Conservation (phyloP, 164 flowering plant genomes). For the Vitis riparia region DNA sequence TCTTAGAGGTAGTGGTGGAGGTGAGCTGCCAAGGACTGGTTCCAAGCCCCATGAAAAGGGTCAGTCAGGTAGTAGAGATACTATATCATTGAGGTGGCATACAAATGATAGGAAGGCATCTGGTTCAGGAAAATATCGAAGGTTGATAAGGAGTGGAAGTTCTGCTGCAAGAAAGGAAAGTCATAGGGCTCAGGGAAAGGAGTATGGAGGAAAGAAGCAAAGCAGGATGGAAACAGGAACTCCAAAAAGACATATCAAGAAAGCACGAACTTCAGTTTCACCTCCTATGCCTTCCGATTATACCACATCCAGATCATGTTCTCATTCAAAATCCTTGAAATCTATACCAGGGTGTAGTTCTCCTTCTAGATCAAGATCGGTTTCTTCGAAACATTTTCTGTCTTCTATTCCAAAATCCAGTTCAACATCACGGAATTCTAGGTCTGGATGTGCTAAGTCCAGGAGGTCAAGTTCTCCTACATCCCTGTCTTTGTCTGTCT, state of each 20-base stretch:
- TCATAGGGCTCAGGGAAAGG: conserved; percentile 14
- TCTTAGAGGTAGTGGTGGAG: conserved; percentile 20
- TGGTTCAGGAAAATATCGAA: conserved; percentile 16
- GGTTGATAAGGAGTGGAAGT: conserved; percentile 7
- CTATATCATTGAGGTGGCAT: conserved; percentile 2
- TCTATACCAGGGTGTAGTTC: conserved; percentile 11
- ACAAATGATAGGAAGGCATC: conserved; percentile 14
- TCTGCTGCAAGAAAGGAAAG: conserved; percentile 11
- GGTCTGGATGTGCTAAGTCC: conserved; percentile 25
- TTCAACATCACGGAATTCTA: conserved; percentile 24
- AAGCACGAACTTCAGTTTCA: conserved; percentile 21
- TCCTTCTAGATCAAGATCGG: conserved; percentile 27
- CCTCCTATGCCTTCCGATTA: conserved; percentile 22
- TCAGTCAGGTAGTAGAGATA: conserved; percentile 13
- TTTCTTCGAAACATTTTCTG: conserved; percentile 22
- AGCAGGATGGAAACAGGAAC: conserved; percentile 18
- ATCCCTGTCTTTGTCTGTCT: conserved; percentile 32
- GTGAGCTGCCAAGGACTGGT: conserved; percentile 17
- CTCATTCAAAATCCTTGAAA: conserved; percentile 28
- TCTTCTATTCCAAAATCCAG: conserved; percentile 18
- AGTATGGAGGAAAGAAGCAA: conserved; percentile 21
- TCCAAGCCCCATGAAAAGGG: conserved; percentile 13
- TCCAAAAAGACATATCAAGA: conserved; percentile 21
- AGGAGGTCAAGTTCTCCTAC: conserved; percentile 32
- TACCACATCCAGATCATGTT: conserved; percentile 27